Conservation (phyloP, 2,329 filamentous ascomycete species). For the Paraconiothyrium sp. region DNA sequence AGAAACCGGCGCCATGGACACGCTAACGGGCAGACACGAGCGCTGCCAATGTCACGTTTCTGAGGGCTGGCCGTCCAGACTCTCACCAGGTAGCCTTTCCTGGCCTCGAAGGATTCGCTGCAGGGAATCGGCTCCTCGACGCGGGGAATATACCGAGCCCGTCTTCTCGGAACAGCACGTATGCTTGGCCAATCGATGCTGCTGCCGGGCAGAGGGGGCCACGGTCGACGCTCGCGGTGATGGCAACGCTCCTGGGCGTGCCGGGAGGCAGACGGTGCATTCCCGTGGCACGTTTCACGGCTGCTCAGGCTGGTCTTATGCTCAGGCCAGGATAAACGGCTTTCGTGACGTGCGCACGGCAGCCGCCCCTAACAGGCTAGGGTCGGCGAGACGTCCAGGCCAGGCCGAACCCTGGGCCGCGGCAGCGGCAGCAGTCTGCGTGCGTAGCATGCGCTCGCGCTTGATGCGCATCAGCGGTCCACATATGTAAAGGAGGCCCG, state of each 20-base stretch:
- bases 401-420: conserved; percentile 6
- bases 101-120: neutral
- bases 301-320: neutral
- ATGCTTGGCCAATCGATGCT: neutral
- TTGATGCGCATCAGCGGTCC: conserved; percentile 6
- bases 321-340: conserved; percentile 4
- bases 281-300: neutral
- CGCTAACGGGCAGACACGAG: conserved; percentile 1
- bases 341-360: conserved; percentile 8
- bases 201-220: neutral
- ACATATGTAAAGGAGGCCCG: conserved; percentile 15
- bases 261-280: neutral
- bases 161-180: neutral
- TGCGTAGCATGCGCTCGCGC: neutral
- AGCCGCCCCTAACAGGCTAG: conserved; percentile 7
- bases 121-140: conserved; percentile 3
- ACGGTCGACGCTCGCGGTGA: neutral
- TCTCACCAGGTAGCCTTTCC: neutral
- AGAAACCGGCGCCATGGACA: neutral
- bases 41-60: neutral
- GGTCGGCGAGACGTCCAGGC: conserved; percentile 11
- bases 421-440: conserved; percentile 10
- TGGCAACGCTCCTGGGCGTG: neutral
- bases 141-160: conserved; percentile 5
- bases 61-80: neutral